Evolutionary conservation across 1,139 yeast genomes (phyloP).

Genomic region (Magnusiomyces tetraspermus): DNA sequence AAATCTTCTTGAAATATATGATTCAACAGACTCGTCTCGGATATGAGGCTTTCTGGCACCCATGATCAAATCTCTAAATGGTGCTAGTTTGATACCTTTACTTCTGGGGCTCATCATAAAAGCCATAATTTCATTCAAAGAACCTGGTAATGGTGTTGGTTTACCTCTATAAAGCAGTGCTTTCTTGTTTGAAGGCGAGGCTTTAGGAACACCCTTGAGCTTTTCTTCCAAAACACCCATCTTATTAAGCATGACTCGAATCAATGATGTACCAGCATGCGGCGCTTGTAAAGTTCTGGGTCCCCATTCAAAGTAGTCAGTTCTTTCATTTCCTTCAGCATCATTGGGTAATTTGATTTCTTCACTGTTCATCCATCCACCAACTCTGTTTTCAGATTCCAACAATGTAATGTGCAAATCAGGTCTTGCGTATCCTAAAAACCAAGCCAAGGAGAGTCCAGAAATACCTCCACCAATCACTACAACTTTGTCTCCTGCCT

Average conservation of each 20-base stretch:
- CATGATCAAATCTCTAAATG: conserved; percentile 29
- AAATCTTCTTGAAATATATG: conserved; percentile 60
- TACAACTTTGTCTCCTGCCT: conserved; percentile 23
- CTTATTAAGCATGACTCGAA: conserved; percentile 34
- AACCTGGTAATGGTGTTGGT: conserved; percentile 29
- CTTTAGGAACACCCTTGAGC: conserved; percentile 42
- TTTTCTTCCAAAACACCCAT: conserved; percentile 37
- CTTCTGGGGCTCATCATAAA: conserved; percentile 32
- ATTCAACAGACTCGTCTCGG: conserved; percentile 62
- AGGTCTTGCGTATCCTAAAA: conserved; percentile 51
- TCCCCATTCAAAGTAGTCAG: conserved; percentile 32
- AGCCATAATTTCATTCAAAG: conserved; percentile 19
- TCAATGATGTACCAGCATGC: conserved; percentile 30
- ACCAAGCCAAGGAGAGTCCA: conserved; percentile 72
- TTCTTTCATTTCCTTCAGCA: conserved; percentile 11
- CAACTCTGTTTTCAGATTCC: conserved; percentile 48
- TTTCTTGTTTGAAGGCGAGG: conserved; percentile 50
- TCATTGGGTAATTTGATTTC: not conserved
- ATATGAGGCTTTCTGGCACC: conserved; percentile 21
- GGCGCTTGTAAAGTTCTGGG: conserved; percentile 37
- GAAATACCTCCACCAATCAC: conserved; percentile 82
- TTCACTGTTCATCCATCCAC: conserved; percentile 70
- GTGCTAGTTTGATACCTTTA: conserved; percentile 31
- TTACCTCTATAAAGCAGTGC: conserved; percentile 40
- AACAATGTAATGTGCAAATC: conserved; percentile 55